A percentile compares a stretch with the other conserved stretches of the same genome.
phyloP scores from a whole-genome alignment of 495 filamentous ascomycete species.

The Penicillium cataractarum region DNA sequence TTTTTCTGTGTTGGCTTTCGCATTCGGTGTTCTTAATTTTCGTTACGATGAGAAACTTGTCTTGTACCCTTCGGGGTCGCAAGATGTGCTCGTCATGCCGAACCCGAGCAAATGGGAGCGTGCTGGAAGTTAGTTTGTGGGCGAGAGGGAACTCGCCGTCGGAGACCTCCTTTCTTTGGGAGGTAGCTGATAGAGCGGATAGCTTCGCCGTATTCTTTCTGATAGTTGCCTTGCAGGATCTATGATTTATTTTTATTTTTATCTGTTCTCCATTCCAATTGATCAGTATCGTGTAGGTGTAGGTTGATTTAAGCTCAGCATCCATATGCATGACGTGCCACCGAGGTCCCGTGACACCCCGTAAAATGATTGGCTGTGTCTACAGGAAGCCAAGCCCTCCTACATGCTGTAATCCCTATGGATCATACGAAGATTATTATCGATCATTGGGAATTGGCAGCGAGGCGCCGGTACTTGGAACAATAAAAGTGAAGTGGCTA shows the following conservation, averaged over 20 bases:
- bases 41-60: neutral
- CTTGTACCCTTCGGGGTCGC: neutral
- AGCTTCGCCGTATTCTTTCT: neutral
- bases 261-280: neutral
- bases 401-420: neutral
- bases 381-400: neutral
- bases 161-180: neutral
- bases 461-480: constrained; percentile 34
- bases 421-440: neutral
- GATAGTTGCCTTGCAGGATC: neutral
- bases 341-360: neutral
- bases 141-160: neutral
- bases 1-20: neutral
- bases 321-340: neutral
- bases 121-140: neutral
- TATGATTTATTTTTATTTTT: constrained; percentile 1
- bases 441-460: constrained; percentile 12
- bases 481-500: constrained; percentile 32
- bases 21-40: neutral
- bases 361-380: neutral
- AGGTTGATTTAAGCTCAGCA: neutral
- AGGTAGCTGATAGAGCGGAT: neutral
- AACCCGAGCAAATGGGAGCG: neutral
- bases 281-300: neutral
- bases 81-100: neutral